A percentile compares a stretch with the other conserved stretches of the same genome.
Conservation (phyloP, 208 protist species). For the Trichomonas tenax region DNA sequence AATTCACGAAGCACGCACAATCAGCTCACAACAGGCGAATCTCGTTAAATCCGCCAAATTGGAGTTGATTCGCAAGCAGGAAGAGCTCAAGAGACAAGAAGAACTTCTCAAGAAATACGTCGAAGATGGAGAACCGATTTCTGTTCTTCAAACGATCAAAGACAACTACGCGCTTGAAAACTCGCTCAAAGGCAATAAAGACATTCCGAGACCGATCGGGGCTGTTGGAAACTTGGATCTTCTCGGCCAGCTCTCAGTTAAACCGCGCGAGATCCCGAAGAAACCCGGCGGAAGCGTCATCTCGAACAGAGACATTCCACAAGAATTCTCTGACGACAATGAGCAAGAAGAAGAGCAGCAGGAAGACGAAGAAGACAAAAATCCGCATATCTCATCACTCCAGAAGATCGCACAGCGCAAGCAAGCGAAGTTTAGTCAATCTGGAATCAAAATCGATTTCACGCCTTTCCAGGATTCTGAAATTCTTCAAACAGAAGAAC, state of each 20-base stretch:
- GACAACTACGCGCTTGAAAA: neutral
- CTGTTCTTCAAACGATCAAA: neutral
- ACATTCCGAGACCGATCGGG: neutral
- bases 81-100: neutral
- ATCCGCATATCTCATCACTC: neutral
- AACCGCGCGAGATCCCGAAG: neutral
- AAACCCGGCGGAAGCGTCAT: no score
- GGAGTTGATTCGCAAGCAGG: neutral
- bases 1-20: neutral
- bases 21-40: no score
- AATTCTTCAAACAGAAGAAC: neutral
- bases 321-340: neutral
- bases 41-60: neutral
- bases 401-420: neutral
- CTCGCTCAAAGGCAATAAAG: neutral
- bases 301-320: neutral
- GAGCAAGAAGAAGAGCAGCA: neutral
- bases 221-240: neutral
- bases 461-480: neutral
- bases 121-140: neutral
- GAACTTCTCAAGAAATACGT: neutral
- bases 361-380: neutral
- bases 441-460: neutral
- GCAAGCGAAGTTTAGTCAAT: neutral
- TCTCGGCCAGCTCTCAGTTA: neutral